These are phyloP conservation scores for Dactylellina parvicollis DNA, from an alignment of 2,329 filamentous ascomycete species.

Conservation along the genomic window DNA sequence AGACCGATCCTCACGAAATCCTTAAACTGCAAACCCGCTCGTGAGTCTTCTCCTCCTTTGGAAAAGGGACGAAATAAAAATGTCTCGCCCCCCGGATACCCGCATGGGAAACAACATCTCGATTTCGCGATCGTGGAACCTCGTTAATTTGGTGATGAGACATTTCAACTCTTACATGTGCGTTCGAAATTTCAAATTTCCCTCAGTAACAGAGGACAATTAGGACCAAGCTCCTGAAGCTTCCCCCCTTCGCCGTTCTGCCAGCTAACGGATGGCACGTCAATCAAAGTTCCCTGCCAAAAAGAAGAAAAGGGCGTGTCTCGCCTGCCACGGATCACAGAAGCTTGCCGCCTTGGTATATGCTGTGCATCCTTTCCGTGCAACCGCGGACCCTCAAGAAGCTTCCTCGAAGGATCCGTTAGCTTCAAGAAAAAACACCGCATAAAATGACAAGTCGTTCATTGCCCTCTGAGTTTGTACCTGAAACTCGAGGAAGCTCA, in stretches of 20 bases:
- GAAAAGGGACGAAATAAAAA: not conserved
- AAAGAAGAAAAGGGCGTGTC: slow-evolving; percentile 20
- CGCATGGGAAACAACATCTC: slow-evolving; percentile 31
- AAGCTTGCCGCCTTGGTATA: slow-evolving; percentile 49
- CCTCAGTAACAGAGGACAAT: slow-evolving; percentile 18
- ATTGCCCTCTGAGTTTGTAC: slow-evolving; percentile 20
- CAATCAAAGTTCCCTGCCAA: slow-evolving; percentile 28
- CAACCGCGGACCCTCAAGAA: slow-evolving; percentile 29
- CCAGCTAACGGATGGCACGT: slow-evolving; percentile 50
- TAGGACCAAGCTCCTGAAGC: not conserved
- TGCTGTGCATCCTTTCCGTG: slow-evolving; percentile 42
- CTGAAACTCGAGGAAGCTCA: slow-evolving; percentile 10
- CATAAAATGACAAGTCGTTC: slow-evolving; percentile 6
- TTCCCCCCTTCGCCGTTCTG: not conserved
- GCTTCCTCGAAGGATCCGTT: slow-evolving; percentile 21
- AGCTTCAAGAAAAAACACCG: slow-evolving; percentile 18
- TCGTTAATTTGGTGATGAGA: slow-evolving; percentile 41
- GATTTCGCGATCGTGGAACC: slow-evolving; percentile 52
- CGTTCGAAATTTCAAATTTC: not conserved
- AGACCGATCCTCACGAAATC: too few relatives aligned
- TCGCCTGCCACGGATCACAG: slow-evolving; percentile 43
- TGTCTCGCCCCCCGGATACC: slow-evolving; percentile 46
- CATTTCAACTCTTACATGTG: slow-evolving; percentile 43
- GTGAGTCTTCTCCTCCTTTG: slow-evolving; percentile 50
- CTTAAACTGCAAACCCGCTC: slow-evolving; percentile 43